Base-by-base conservation (phyloP, 768 basidiomycete genomes). In the Galerina marginata region DNA sequence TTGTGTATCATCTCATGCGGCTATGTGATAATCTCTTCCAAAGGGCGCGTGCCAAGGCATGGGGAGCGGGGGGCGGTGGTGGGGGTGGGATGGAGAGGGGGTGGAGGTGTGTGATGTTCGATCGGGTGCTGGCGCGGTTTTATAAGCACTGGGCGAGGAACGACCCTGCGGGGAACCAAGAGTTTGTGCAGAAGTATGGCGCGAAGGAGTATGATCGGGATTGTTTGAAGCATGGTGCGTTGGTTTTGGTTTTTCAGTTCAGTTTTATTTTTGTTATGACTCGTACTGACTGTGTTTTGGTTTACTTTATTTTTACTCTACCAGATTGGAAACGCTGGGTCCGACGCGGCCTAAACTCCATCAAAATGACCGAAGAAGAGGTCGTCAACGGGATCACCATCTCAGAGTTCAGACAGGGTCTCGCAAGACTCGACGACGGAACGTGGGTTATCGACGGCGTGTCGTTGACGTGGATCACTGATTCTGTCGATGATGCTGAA, bases 31-130 rank as follows among this genome's bases (percentile, higher is more conserved):
- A 63, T 15, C 70, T 82, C 16, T 67, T 81, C 38, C 49, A 59
- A 7, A 54, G 67, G 40, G 81, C 81, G 6, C 64, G 68, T 23
- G 72, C 70, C 33, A 71, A 68, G 68, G 64, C 52, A 6, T 52
- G 45, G 11, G 23, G 51, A 15, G 36, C 50, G 55, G 20, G 29
- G 29, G 29, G 29, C 2, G 29, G 29, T 1, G 29, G 29, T 33
- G 29, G 29, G 7, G 63, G 66, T 14, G 68, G 66, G 2, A 71
- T 81, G 68, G 74, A 76, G 54, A 72, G 66, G 48, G 58, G 51
- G n/a, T 82, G 81, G 81, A 69, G 80, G 26, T 74, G 75, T 58
- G 53, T 73, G n/a, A 72, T 67, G 64, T 81, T 82, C 52, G 79
- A 82, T 67, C 67, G 81, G 11, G 73, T 78, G 38, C 62, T 82